A percentile compares a stretch with the other conserved stretches of the same genome.
Evolutionary conservation across 768 basidiomycete species (phyloP).

Genomic region (Termitomyces sp.): DNA sequence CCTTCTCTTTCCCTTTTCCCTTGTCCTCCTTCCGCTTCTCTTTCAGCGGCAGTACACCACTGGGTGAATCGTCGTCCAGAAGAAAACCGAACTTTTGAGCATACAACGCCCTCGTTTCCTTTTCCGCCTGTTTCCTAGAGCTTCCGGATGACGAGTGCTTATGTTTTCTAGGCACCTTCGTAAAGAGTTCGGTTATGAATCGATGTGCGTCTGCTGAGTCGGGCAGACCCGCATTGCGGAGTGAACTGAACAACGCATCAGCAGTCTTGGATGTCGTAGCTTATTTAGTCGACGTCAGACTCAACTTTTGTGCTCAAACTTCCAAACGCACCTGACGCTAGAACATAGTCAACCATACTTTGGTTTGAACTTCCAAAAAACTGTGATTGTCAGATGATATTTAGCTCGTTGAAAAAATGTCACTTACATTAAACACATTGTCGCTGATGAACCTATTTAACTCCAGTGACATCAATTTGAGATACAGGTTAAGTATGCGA

Average conservation of each 20-base stretch:
- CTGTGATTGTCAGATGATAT: constrained; percentile 27
- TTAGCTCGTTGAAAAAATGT: background rate
- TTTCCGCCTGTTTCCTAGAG: constrained; percentile 64
- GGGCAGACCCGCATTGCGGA: constrained; percentile 76
- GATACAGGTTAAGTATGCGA: background rate
- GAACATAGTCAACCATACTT: constrained; percentile 81
- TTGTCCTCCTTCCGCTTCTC: constrained; percentile 44
- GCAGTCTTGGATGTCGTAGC: constrained; percentile 83
- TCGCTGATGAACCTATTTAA: constrained; percentile 74
- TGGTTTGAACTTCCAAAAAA: constrained; percentile 81
- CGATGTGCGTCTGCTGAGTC: constrained; percentile 72
- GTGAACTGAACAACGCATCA: constrained; percentile 68
- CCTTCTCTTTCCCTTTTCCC: constrained; percentile 42
- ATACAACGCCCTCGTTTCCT: constrained; percentile 61
- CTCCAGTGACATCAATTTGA: constrained; percentile 48
- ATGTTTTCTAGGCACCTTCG: constrained; percentile 71
- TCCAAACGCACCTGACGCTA: constrained; percentile 64
- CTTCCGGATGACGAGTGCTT: constrained; percentile 42
- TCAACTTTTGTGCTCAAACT: constrained; percentile 3
- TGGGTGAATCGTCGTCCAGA: constrained; percentile 66
- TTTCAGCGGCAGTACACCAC: constrained; percentile 35
- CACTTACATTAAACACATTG: constrained; percentile 64
- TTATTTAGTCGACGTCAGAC: constrained; percentile 17
- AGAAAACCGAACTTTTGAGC: constrained; percentile 76
- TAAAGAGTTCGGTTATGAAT: constrained; percentile 75